Conservation (phyloP, 2,329 filamentous ascomycete species). For the Trichoderma endophyticum region DNA sequence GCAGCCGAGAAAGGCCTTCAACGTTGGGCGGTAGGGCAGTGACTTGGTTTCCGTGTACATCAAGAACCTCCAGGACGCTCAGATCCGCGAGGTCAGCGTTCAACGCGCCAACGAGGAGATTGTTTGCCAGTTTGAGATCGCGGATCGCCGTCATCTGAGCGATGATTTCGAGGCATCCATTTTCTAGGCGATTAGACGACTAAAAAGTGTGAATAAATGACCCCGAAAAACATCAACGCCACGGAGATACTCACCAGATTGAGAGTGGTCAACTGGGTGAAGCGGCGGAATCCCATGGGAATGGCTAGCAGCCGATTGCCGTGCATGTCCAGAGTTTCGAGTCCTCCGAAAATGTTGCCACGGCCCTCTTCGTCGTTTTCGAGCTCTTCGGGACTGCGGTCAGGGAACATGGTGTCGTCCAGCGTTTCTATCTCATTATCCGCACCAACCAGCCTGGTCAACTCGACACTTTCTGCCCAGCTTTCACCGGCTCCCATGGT, state of each 20-base stretch:
- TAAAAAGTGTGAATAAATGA: constrained; percentile 34
- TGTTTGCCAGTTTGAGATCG: constrained; percentile 79
- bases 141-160: constrained; percentile 68
- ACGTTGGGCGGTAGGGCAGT: constrained; percentile 66
- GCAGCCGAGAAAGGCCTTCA: constrained; percentile 64
- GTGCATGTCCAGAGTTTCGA: constrained; percentile 82
- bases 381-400: constrained; percentile 55
- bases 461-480: constrained; percentile 90
- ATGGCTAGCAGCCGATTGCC: constrained; percentile 72
- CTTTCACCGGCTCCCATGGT: constrained; percentile 60
- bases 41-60: constrained; percentile 78
- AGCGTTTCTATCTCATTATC: constrained; percentile 83
- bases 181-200: constrained; percentile 78
- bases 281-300: constrained; percentile 70
- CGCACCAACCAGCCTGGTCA: constrained; percentile 78
- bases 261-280: constrained; percentile 72
- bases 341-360: constrained; percentile 74
- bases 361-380: constrained; percentile 63
- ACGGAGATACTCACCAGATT: constrained; percentile 63
- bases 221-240: background rate
- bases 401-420: constrained; percentile 74
- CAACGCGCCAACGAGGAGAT: constrained; percentile 67
- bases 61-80: constrained; percentile 70
- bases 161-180: constrained; percentile 68
- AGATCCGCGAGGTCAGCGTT: constrained; percentile 62